A percentile compares a stretch with the other conserved stretches of the same genome.
These are phyloP conservation scores for Sphaerulina vaccinii DNA, from an alignment of 2,329 filamentous ascomycete species.

Conservation along the genomic window DNA sequence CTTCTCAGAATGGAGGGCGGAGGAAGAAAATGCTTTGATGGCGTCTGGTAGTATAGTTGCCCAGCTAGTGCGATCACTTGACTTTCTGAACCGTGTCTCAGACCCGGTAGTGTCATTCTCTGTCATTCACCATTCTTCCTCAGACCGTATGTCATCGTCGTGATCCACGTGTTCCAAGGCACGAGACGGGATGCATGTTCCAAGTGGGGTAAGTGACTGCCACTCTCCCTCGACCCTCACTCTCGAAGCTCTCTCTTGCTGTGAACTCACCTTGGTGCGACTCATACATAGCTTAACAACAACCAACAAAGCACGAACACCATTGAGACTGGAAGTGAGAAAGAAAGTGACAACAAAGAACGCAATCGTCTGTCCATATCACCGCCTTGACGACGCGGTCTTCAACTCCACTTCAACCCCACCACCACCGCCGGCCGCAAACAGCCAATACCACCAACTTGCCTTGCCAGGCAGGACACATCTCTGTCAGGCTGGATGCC, in stretches of 20 bases:
- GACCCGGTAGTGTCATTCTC: not conserved
- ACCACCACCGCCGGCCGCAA: not conserved
- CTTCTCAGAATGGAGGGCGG: conserved; percentile 1
- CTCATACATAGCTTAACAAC: too few relatives aligned
- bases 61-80: conserved; percentile 1
- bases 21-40: conserved; percentile 1
- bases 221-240: too few relatives aligned
- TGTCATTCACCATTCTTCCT: too few relatives aligned
- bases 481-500: conserved; percentile 25
- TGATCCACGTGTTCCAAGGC: too few relatives aligned
- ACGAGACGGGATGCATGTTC: too few relatives aligned
- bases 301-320: not conserved
- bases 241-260: too few relatives aligned
- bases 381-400: not conserved
- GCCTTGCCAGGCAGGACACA: not conserved
- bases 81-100: not conserved
- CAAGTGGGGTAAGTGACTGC: too few relatives aligned
- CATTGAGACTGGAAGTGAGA: not conserved
- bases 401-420: not conserved
- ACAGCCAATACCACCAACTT: not conserved
- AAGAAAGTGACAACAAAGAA: too few relatives aligned
- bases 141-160: too few relatives aligned
- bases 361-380: too few relatives aligned
- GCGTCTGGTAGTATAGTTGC: not conserved
- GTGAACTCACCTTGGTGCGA: too few relatives aligned